phyloP scores from a whole-genome alignment of 1,284 basidiomycete species.

The Cryptococcus maquisensis region DNA sequence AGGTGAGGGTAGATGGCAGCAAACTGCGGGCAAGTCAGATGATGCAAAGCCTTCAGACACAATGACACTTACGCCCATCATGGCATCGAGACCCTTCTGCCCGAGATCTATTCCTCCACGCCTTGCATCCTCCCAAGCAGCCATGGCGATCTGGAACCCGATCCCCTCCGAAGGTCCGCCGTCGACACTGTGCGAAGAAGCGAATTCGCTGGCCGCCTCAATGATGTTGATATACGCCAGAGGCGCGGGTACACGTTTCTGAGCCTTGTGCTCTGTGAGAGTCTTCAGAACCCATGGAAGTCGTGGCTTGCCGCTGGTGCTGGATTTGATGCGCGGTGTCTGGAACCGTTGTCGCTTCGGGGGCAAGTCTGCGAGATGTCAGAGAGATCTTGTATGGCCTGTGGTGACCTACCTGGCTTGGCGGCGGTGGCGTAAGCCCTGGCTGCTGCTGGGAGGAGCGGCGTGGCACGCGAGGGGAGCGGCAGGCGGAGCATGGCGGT shows the following conservation, averaged over 20 bases:
- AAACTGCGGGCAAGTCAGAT: conserved; percentile 11
- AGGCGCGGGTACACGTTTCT: conserved; percentile 21
- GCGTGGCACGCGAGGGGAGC: too few species aligned
- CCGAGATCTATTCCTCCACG: conserved; percentile 34
- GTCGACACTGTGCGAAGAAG: not conserved
- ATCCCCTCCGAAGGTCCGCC: conserved; percentile 17
- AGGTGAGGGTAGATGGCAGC: conserved; percentile 25
- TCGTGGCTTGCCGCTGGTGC: not conserved
- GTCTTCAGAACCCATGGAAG: conserved; percentile 20
- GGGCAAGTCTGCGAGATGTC: not conserved
- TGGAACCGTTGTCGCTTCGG: not conserved
- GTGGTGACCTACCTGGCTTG: not conserved
- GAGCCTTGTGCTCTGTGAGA: conserved; percentile 17
- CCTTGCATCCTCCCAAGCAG: conserved; percentile 34
- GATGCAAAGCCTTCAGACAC: not conserved
- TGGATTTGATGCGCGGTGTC: not conserved
- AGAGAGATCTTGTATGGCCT: not conserved
- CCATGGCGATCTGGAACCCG: conserved; percentile 35
- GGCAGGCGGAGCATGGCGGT: too few species aligned
- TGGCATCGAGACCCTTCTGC: conserved; percentile 22
- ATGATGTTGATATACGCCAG: conserved; percentile 35
- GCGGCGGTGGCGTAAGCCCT: not conserved
- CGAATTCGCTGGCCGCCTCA: conserved; percentile 28
- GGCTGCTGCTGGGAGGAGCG: too few species aligned
- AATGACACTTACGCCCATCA: conserved; percentile 27